phyloP scores from a whole-genome alignment of 352 stramenopile species.

The Phytophthora boehmeriae region DNA sequence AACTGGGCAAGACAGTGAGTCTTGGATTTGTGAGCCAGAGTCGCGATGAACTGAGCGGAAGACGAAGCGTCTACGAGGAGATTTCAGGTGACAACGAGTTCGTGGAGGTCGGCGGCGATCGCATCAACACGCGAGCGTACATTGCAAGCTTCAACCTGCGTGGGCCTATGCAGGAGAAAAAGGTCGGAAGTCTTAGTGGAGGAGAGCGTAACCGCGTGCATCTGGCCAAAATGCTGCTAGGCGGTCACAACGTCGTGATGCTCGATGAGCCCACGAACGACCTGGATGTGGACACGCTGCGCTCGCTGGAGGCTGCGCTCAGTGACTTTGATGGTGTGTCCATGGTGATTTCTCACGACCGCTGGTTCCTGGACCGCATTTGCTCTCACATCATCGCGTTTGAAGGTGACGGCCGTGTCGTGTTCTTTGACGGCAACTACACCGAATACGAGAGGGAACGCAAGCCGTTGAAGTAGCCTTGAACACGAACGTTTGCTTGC shows the following conservation, averaged over 20 bases:
- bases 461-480: slow-evolving; percentile 28
- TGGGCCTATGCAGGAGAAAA: slow-evolving; percentile 87
- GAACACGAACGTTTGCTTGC: not conserved
- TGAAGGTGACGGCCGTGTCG: slow-evolving; percentile 69
- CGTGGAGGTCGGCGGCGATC: slow-evolving; percentile 72
- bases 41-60: slow-evolving; percentile 68
- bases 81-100: slow-evolving; percentile 89
- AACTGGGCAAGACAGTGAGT: slow-evolving; percentile 80
- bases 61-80: slow-evolving; percentile 81
- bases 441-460: slow-evolving; percentile 85
- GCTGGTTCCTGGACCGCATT: slow-evolving; percentile 95
- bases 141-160: slow-evolving; percentile 88
- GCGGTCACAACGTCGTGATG: slow-evolving; percentile 88
- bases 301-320: slow-evolving; percentile 89
- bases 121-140: slow-evolving; percentile 85
- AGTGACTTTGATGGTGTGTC: slow-evolving; percentile 91
- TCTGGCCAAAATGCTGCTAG: slow-evolving; percentile 85
- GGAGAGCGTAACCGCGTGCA: slow-evolving; percentile 88
- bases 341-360: slow-evolving; percentile 96
- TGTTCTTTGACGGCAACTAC: slow-evolving; percentile 90
- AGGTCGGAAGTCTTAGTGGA: slow-evolving; percentile 73
- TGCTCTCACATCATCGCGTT: slow-evolving; percentile 89
- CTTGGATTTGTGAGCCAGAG: slow-evolving; percentile 82
- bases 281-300: slow-evolving; percentile 84
- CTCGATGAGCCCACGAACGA: slow-evolving; percentile 91